phyloP scores from a whole-genome alignment of 139 green algal genomes.

The Chlamydomonas asymmetrica region DNA sequence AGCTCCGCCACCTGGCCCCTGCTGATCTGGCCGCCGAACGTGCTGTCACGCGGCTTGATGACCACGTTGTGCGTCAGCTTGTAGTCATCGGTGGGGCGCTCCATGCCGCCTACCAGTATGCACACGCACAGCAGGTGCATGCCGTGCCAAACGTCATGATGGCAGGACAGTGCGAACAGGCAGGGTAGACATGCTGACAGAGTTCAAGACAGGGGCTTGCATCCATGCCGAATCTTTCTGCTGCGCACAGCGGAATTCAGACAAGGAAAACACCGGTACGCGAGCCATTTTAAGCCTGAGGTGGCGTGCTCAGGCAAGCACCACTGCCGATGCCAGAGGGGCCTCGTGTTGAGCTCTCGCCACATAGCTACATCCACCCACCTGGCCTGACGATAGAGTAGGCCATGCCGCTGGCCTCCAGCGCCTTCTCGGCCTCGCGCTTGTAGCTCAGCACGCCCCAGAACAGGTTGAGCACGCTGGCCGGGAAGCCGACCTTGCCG shows the following conservation, averaged over 20 bases:
- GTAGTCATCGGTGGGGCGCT: constrained; percentile 85
- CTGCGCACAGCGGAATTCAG: no score
- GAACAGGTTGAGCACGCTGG: constrained; percentile 83
- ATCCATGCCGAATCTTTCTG: neutral
- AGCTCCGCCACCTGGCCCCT: constrained; percentile 89
- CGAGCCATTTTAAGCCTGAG: no score
- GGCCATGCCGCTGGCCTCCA: constrained; percentile 77
- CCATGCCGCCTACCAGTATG: constrained; percentile 78
- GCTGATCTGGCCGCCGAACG: constrained; percentile 86
- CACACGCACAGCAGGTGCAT: neutral
- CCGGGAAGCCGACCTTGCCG: constrained; percentile 49
- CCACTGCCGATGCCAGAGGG: no score
- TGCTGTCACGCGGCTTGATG: constrained; percentile 64
- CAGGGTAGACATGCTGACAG: neutral
- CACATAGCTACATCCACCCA: constrained; percentile 8
- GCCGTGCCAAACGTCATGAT: neutral
- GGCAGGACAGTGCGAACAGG: neutral
- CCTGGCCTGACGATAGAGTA: constrained; percentile 89
- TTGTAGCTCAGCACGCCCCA: constrained; percentile 88
- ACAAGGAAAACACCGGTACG: no score
- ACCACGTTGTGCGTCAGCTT: constrained; percentile 89
- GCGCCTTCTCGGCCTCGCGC: constrained; percentile 79
- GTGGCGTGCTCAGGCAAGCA: no score
- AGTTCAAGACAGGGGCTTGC: neutral
- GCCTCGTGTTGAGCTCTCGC: no score